phyloP scores from a whole-genome alignment of 345 rosid species.

The thale cress (Arabidopsis thaliana) region TAIR10.1 NC_003076.8:3635501-3636000 shows the following conservation, averaged over 20 bases:
- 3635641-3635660: constrained; percentile 81
- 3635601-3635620: constrained; percentile 73
- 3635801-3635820: constrained; percentile 77
- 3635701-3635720: constrained; percentile 69
- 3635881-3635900: neutral
- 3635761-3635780: constrained; percentile 64
- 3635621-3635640: constrained; percentile 73
- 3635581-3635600: constrained; percentile 89
- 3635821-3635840: constrained; percentile 79
- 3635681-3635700: constrained; percentile 74
- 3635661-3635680: constrained; percentile 73
- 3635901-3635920: constrained; percentile 18
- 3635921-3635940: constrained; percentile 26
- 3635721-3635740: constrained; percentile 66
- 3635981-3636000: constrained; percentile 63
- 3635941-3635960: constrained; percentile 49
- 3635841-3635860: constrained; percentile 92
- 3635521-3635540: constrained; percentile 89
- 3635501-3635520: constrained; percentile 69
- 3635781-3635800: constrained; percentile 67
- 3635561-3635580: constrained; percentile 66
- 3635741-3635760: constrained; percentile 75
- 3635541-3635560: constrained; percentile 75
- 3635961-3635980: constrained; percentile 63
- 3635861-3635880: constrained; percentile 22